Evolutionary conservation across 257 asterid species (phyloP), one percentile per base, ranked within the genome.

Genomic region (Solanum medicagineum): DNA sequence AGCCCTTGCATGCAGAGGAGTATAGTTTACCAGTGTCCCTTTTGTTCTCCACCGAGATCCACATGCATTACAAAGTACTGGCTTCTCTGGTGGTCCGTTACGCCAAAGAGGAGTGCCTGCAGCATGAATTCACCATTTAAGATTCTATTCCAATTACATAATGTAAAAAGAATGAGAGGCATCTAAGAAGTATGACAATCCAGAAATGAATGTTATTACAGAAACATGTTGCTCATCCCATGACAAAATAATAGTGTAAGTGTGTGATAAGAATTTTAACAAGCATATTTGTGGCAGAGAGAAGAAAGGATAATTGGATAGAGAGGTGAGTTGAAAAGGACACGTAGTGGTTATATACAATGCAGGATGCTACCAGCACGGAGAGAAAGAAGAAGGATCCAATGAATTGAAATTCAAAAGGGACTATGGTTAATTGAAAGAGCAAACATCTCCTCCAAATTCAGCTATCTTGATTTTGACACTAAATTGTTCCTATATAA

Each of bases 51-150:
- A 97, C 80, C 99, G 87, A 59, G 99, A 97, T 77, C 99, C 99
- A 92, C 99, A 97, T 54, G 99, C 99, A 91, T 97, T 97, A 91
- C 99, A 97, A 45, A 97, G 96, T 29, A 97, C 92, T 49, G 99
- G 99, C 93, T 97, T 97, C 92, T 95, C 99, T 1, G 99, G 98
- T 53, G 99, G 99, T 86, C 99, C 99, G 69, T 97, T 97, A 65
- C 99, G 97, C 99, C 99, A 97, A 69, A 97, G 97, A 44, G 99
- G 99, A 62, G 99, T 95, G 90, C 95, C 98, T 97, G 89, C 86
- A 62, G 17, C 85, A 92, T 56, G 81, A 81, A 65, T 40, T 83
- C 84, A 14, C 81, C 51, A 75, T 51, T 84, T 44, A 69, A 85
- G 86, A 85, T 65, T 69, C 63, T 86, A 89, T 49, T 85, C 45